Percentiles rank a stretch among this genome's conserved stretches.
Conservation (phyloP, 2,329 filamentous ascomycete genomes). For the Fusarium graminum region DNA sequence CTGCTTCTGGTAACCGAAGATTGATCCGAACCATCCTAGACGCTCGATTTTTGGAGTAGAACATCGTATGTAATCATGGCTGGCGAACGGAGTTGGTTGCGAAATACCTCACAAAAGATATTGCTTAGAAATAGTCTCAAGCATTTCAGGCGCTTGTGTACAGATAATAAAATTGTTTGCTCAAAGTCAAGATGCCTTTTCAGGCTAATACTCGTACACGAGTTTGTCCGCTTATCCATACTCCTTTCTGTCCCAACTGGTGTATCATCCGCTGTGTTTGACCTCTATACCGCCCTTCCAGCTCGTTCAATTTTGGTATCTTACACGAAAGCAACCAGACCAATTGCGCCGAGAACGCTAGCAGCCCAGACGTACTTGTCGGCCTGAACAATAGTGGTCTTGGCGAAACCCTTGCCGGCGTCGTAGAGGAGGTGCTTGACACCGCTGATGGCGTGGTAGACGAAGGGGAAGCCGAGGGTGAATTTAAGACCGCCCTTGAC, state of each 20-base stretch:
- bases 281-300: constrained; percentile 3
- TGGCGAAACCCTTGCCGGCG: constrained; percentile 63
- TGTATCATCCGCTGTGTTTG: constrained; percentile 37
- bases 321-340: constrained; percentile 64
- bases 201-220: constrained; percentile 44
- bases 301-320: constrained; percentile 17
- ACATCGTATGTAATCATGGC: constrained; percentile 6
- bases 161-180: constrained; percentile 45
- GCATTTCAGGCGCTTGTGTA: constrained; percentile 38
- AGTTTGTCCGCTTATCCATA: constrained; percentile 14
- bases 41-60: constrained; percentile 65
- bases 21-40: constrained; percentile 67
- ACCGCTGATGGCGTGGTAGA: constrained; percentile 69
- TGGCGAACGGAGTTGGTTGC: constrained; percentile 49
- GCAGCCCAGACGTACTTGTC: constrained; percentile 65
- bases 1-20: constrained; percentile 59
- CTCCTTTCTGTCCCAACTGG: constrained; percentile 17
- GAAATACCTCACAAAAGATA: constrained; percentile 31
- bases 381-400: constrained; percentile 60
- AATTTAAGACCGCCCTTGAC: constrained; percentile 71
- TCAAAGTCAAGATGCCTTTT: constrained; percentile 42
- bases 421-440: constrained; percentile 68
- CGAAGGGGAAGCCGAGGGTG: constrained; percentile 69
- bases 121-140: constrained; percentile 32
- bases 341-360: constrained; percentile 58